Conservation (phyloP, 2,329 filamentous ascomycete species). For the Spiromastix sp. region DNA sequence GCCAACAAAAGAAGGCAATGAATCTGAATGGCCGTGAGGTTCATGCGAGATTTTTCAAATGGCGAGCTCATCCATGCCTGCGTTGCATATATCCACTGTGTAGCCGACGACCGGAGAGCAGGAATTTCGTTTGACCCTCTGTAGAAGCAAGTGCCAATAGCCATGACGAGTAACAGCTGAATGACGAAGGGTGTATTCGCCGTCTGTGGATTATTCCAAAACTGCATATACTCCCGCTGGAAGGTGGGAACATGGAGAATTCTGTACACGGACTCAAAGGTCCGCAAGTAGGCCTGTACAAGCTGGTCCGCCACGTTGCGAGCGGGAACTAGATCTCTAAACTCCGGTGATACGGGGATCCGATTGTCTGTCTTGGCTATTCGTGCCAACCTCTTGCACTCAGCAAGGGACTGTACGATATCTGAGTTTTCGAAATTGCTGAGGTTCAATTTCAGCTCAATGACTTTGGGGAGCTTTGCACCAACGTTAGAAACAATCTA, state of each 20-base stretch:
- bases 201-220: slow-evolving; percentile 39
- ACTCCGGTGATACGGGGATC: not conserved
- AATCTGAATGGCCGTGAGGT: slow-evolving; percentile 23
- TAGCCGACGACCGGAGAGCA: slow-evolving; percentile 38
- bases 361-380: slow-evolving; percentile 40
- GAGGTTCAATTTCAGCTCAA: slow-evolving; percentile 21
- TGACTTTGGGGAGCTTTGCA: slow-evolving; percentile 14
- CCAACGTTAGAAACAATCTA: no score
- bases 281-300: slow-evolving; percentile 44
- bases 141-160: slow-evolving; percentile 37
- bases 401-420: slow-evolving; percentile 24
- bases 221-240: slow-evolving; percentile 42
- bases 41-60: slow-evolving; percentile 21
- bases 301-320: slow-evolving; percentile 38
- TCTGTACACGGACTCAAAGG: slow-evolving; percentile 47
- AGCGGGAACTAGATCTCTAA: slow-evolving; percentile 36
- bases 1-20: slow-evolving; percentile 26
- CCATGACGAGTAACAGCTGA: slow-evolving; percentile 27
- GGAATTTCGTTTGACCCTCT: slow-evolving; percentile 14
- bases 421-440: slow-evolving; percentile 23
- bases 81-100: slow-evolving; percentile 28
- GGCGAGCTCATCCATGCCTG: slow-evolving; percentile 24
- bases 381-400: slow-evolving; percentile 42
- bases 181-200: slow-evolving; percentile 39
- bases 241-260: slow-evolving; percentile 51